phyloP scores from a whole-genome alignment of 148 eudicot genomes.

The Rhododendron molle region DNA sequence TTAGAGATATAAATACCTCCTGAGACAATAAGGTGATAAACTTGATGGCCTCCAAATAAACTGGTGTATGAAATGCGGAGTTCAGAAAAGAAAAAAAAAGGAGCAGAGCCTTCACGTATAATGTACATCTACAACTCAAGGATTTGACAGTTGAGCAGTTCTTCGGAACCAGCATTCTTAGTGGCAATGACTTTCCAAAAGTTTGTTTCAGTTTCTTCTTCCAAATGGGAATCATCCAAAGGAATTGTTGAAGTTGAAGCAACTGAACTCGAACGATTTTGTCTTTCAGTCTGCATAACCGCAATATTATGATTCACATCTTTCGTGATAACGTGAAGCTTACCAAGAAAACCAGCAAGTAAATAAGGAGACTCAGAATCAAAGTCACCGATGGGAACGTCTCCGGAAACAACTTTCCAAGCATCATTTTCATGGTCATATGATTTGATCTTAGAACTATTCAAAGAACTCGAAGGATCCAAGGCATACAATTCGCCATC shows the following conservation, averaged over 20 bases:
- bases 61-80: background rate
- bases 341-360: slow-evolving; percentile 71
- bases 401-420: slow-evolving; percentile 67
- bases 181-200: slow-evolving; percentile 65
- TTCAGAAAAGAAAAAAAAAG: background rate
- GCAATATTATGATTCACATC: slow-evolving; percentile 48
- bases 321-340: slow-evolving; percentile 85
- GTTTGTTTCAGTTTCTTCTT: slow-evolving; percentile 19
- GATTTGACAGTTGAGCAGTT: slow-evolving; percentile 74
- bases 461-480: slow-evolving; percentile 71
- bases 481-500: slow-evolving; percentile 76
- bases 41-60: slow-evolving; percentile 1
- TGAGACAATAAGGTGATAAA: slow-evolving; percentile 1
- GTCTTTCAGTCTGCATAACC: slow-evolving; percentile 58
- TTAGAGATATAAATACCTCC: background rate
- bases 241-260: slow-evolving; percentile 17
- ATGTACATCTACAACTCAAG: slow-evolving; percentile 41
- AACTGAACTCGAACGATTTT: slow-evolving; percentile 10
- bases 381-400: slow-evolving; percentile 44
- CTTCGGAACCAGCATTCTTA: slow-evolving; percentile 53
- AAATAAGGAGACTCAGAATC: slow-evolving; percentile 84
- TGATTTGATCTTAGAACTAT: slow-evolving; percentile 67
- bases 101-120: background rate
- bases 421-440: slow-evolving; percentile 70
- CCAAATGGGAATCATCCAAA: slow-evolving; percentile 10